A percentile compares a stretch with the other conserved stretches of the same genome.
Conservation (phyloP, 768 basidiomycete genomes). For the Lanmaoa pseudosensibilis region DNA sequence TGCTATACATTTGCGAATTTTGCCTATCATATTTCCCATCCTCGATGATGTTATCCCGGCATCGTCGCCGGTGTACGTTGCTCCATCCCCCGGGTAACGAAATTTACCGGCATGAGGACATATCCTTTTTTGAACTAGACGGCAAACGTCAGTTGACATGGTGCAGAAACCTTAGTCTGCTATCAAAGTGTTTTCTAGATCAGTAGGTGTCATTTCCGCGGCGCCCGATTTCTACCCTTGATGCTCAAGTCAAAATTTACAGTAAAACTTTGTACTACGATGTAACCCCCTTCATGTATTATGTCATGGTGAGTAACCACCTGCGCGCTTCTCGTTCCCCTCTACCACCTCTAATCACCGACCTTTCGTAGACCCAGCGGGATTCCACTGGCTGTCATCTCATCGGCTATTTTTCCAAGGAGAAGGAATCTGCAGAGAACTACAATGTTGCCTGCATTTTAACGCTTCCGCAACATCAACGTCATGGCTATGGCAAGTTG, state of each 20-base stretch:
- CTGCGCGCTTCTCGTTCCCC: background rate
- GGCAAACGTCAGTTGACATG: conserved; percentile 94
- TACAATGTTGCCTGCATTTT: conserved; percentile 99
- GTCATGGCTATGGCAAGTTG: conserved; percentile 92
- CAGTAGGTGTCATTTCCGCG: conserved; percentile 60
- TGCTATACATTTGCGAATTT: conserved; percentile 98
- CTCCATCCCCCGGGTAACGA: conserved; percentile 98
- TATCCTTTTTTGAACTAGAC: conserved; percentile 98
- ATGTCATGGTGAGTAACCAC: conserved; percentile 79
- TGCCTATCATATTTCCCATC: conserved; percentile 93
- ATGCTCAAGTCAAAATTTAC: conserved; percentile 24
- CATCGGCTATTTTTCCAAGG: conserved; percentile 98
- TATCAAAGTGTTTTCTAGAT: conserved; percentile 98
- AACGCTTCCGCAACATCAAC: conserved; percentile 97
- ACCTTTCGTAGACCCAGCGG: conserved; percentile 59
- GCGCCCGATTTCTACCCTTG: conserved; percentile 1
- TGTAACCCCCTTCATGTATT: conserved; percentile 99
- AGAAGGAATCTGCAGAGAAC: conserved; percentile 96
- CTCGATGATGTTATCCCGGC: conserved; percentile 86
- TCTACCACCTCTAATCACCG: conserved; percentile 14
- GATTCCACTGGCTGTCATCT: conserved; percentile 91
- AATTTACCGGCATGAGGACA: conserved; percentile 96
- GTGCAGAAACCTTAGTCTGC: conserved; percentile 94
- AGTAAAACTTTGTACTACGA: conserved; percentile 99
- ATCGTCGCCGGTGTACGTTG: conserved; percentile 87